phyloP scores from a whole-genome alignment of 352 stramenopile species.

The Globisporangium takayamanum region DNA sequence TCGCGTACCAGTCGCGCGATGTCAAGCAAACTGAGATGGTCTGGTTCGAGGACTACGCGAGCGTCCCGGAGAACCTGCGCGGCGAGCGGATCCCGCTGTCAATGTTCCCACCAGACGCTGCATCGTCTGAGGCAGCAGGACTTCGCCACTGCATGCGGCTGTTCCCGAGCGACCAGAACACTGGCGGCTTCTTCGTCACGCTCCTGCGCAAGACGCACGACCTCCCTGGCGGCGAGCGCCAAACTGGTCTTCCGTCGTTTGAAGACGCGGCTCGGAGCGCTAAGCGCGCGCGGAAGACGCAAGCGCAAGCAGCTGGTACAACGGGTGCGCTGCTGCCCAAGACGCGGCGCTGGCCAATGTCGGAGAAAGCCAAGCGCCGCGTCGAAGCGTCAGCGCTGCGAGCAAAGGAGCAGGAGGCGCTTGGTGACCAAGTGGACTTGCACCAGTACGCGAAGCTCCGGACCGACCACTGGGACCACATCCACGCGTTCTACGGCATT shows the following conservation, averaged over 20 bases:
- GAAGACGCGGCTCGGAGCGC: conserved; percentile 19
- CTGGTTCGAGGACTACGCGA: conserved; percentile 57
- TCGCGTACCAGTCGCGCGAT: conserved; percentile 58
- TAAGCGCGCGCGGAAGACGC: conserved; percentile 12
- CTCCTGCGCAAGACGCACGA: conserved; percentile 83
- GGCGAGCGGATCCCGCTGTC: conserved; percentile 56
- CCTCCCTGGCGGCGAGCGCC: conserved; percentile 25
- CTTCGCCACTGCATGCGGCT: conserved; percentile 88
- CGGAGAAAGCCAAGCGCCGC: conserved; percentile 23
- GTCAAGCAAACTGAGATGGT: conserved; percentile 20
- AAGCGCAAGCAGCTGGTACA: conserved; percentile 25
- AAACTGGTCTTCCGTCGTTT: conserved; percentile 38
- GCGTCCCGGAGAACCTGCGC: conserved; percentile 44
- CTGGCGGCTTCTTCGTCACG: conserved; percentile 97
- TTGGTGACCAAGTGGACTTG: conserved; percentile 15
- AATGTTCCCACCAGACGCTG: conserved; percentile 78
- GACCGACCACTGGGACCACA: conserved; percentile 44
- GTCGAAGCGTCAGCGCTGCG: conserved; percentile 7
- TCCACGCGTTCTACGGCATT: conserved; percentile 64
- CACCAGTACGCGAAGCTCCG: conserved; percentile 51
- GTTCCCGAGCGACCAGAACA: conserved; percentile 97
- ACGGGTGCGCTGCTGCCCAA: conserved; percentile 14
- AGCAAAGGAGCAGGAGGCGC: conserved; percentile 9
- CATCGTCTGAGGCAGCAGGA: conserved; percentile 38
- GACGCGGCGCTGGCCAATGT: conserved; percentile 34